Conservation (phyloP, 75 land plant genomes). For the Adiantum capillusveneris region DNA sequence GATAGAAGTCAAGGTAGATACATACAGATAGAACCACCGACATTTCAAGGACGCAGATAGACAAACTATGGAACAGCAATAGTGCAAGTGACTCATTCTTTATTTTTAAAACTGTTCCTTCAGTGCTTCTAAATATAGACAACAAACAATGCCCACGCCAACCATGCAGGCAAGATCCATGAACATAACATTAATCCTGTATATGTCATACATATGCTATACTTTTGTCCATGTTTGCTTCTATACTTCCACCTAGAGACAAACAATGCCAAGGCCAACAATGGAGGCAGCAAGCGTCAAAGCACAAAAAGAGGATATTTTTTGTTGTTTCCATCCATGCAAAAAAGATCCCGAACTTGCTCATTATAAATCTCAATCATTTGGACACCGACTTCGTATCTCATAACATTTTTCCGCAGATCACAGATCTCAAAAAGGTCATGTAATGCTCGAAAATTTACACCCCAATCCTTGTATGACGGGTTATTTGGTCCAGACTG, state of each 20-base stretch:
- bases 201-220: too few species aligned
- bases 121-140: too few species aligned
- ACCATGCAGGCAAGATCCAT: too few species aligned
- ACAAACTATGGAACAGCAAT: too few species aligned
- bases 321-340: slow-evolving; percentile 36
- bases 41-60: too few species aligned
- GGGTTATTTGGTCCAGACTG: slow-evolving; percentile 54
- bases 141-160: too few species aligned
- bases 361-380: slow-evolving; percentile 71
- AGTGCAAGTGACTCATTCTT: too few species aligned
- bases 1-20: slow-evolving; percentile 20
- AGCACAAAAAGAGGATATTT: slow-evolving; percentile 50
- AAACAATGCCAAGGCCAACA: too few species aligned
- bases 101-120: too few species aligned
- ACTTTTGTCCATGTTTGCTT: too few species aligned
- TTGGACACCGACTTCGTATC: slow-evolving; percentile 48
- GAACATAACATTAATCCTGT: too few species aligned
- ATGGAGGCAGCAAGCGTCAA: neutral
- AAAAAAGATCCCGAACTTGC: slow-evolving; percentile 57
- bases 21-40: neutral
- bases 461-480: slow-evolving; percentile 49
- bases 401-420: slow-evolving; percentile 20
- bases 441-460: slow-evolving; percentile 54
- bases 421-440: slow-evolving; percentile 52
- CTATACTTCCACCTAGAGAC: too few species aligned